These are phyloP conservation scores for Boletus coccyginus DNA, from an alignment of 768 basidiomycete genomes.

Conservation along the genomic window DNA sequence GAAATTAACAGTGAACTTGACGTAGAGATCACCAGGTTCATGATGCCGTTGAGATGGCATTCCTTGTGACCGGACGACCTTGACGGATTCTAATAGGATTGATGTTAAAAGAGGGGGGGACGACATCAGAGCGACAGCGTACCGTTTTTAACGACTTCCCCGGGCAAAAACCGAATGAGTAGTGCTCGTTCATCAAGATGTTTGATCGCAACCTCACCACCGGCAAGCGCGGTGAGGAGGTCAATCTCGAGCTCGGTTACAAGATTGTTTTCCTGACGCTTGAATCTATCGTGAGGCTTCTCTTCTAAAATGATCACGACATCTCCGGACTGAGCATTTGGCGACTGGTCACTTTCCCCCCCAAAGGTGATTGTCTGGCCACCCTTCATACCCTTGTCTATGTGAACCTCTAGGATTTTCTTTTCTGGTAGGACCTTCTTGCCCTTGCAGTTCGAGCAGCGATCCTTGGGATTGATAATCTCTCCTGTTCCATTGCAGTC, in stretches of 20 bases:
- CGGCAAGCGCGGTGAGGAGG: slow-evolving; percentile 88
- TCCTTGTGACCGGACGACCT: slow-evolving; percentile 91
- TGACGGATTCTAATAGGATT: slow-evolving; percentile 64
- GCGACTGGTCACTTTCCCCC: slow-evolving; percentile 92
- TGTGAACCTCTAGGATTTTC: slow-evolving; percentile 95
- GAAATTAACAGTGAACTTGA: slow-evolving; percentile 86
- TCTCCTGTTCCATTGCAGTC: slow-evolving; percentile 95
- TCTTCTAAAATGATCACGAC: slow-evolving; percentile 94
- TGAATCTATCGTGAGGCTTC: slow-evolving; percentile 86
- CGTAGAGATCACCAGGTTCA: slow-evolving; percentile 89
- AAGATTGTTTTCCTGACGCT: slow-evolving; percentile 85
- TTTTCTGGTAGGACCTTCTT: slow-evolving; percentile 94
- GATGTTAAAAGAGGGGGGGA: not conserved
- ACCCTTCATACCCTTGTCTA: slow-evolving; percentile 97
- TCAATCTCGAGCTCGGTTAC: slow-evolving; percentile 87
- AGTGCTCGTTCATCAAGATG: slow-evolving; percentile 94
- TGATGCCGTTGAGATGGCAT: slow-evolving; percentile 99
- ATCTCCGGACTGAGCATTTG: slow-evolving; percentile 86
- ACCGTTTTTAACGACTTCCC: slow-evolving; percentile 95
- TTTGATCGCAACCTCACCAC: slow-evolving; percentile 85
- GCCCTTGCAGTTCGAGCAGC: slow-evolving; percentile 89
- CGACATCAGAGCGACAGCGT: slow-evolving; percentile 27
- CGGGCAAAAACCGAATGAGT: slow-evolving; percentile 78
- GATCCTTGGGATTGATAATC: slow-evolving; percentile 89
- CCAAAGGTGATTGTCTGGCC: slow-evolving; percentile 86